These are phyloP conservation scores for Pseudocercospora eumusae DNA, from an alignment of 2,329 filamentous ascomycete species.

Conservation along the genomic window DNA sequence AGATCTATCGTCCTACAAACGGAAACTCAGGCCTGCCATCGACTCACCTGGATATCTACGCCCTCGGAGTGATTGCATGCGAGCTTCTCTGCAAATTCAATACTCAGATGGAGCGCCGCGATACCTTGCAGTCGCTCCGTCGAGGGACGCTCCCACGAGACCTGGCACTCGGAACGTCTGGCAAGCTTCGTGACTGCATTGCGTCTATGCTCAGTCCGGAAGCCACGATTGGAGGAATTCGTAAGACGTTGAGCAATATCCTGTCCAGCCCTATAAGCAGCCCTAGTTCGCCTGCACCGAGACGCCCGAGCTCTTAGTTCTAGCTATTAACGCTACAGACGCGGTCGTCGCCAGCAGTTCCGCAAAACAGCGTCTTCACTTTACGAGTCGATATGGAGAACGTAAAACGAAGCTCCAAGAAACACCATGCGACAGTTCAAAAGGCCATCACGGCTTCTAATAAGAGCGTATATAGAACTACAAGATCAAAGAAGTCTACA, in stretches of 20 bases:
- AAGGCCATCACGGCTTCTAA: background rate
- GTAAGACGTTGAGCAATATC: background rate
- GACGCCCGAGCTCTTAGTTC: background rate
- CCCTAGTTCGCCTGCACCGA: background rate
- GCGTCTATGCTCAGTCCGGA: slow-evolving; percentile 16
- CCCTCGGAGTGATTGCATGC: slow-evolving; percentile 63
- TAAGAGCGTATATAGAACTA: background rate
- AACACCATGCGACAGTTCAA: background rate
- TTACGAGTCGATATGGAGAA: background rate
- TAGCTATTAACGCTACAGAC: background rate
- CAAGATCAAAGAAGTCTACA: background rate
- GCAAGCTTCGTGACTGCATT: slow-evolving; percentile 20
- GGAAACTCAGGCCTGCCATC: slow-evolving; percentile 41
- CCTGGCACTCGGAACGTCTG: slow-evolving; percentile 18
- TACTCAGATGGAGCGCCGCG: slow-evolving; percentile 46
- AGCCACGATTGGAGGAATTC: background rate
- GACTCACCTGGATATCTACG: slow-evolving; percentile 61
- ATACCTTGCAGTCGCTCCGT: slow-evolving; percentile 40
- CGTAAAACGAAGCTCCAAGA: background rate
- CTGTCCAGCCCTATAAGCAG: background rate
- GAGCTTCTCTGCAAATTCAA: slow-evolving; percentile 60
- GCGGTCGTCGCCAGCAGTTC: background rate
- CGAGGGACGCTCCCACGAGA: slow-evolving; percentile 21
- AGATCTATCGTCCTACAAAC: slow-evolving; percentile 60
- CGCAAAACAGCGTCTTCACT: background rate